Evolutionary conservation across 2,329 filamentous ascomycete species (phyloP).

Genomic region (Aureobasidium sp.): DNA sequence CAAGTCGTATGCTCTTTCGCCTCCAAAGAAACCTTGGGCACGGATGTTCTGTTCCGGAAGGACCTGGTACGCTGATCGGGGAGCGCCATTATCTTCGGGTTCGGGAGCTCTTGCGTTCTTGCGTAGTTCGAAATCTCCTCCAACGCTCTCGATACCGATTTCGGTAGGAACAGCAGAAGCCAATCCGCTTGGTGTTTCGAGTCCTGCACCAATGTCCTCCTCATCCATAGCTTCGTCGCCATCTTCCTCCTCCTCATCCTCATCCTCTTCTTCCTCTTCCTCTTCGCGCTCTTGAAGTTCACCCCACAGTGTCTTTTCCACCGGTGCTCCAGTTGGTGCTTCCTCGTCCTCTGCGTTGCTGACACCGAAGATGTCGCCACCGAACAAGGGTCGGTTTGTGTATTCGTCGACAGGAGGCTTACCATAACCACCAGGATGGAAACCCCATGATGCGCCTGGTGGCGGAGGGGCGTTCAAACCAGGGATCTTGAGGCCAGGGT

Average conservation of each 20-base stretch:
- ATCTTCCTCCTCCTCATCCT: slow-evolving; percentile 62
- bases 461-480: slow-evolving; percentile 91
- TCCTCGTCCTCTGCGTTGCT: slow-evolving; percentile 54
- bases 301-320: slow-evolving; percentile 87
- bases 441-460: slow-evolving; percentile 84
- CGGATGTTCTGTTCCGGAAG: slow-evolving; percentile 80
- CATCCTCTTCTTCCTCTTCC: slow-evolving; percentile 60
- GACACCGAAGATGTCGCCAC: slow-evolving; percentile 89
- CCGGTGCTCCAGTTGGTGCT: slow-evolving; percentile 56
- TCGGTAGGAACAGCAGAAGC: slow-evolving; percentile 75
- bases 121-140: slow-evolving; percentile 82
- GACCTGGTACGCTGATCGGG: slow-evolving; percentile 74
- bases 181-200: slow-evolving; percentile 70
- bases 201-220: slow-evolving; percentile 55
- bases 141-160: slow-evolving; percentile 66
- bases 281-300: slow-evolving; percentile 76
- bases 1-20: slow-evolving; percentile 87
- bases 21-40: slow-evolving; percentile 90
- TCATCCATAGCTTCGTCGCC: slow-evolving; percentile 69
- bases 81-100: slow-evolving; percentile 62
- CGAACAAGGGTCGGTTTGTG: slow-evolving; percentile 73
- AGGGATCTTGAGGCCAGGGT: slow-evolving; percentile 89
- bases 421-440: slow-evolving; percentile 89
- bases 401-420: slow-evolving; percentile 93
- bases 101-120: slow-evolving; percentile 80